Base-by-base conservation (phyloP, 306 rosid species). In the Senna tora region DNA sequence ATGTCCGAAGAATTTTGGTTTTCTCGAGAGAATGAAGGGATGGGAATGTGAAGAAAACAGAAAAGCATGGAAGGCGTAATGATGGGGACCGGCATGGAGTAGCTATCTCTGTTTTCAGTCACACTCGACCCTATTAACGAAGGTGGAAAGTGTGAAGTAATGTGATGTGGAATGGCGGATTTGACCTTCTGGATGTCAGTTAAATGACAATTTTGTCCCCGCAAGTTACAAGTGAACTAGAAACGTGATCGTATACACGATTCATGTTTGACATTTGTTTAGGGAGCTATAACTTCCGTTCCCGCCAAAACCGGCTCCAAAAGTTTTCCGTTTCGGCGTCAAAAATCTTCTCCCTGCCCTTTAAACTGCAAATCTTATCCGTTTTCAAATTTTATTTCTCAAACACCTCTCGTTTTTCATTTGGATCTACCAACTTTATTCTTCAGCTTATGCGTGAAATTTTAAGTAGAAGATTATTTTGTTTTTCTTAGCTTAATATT, bases 281-380 rank as follows among this genome's bases (percentile, higher is more conserved):
- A 51, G 56, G n/a, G 14, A 8, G 59, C n/a, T 10, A 50, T 51
- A 72, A 73, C 79, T 38, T 54, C 56, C 38, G 12, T 73, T 73
- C 85, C 79, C 85, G 79, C 85, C 39, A 46, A 67, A 72, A 12
- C n/a, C 5, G 16, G 15, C 42, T 1, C 42, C 45, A 14, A 15
- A 20, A 9, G 19, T 45, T n/a, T 9, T 7, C 20, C 14, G 5
- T 2, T 25, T 25, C 14, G 14, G 45, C 41, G 6, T n/a, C 33
- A 30, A 47, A 33, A 28, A 12, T 5, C 15, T 58, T 4, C 34
- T 13, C 22, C 6, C 7, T 2, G 4, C 3, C 41, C 56, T 65
- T 63, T 45, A 14, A 45, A 46, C 15, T 43, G 22, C 56, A 47
- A 28, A 9, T 30, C 30, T 16, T 57, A 47, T 16, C 9, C 7